phyloP scores from a whole-genome alignment of 306 rosid species.

The Adenanthera pavonina region DNA sequence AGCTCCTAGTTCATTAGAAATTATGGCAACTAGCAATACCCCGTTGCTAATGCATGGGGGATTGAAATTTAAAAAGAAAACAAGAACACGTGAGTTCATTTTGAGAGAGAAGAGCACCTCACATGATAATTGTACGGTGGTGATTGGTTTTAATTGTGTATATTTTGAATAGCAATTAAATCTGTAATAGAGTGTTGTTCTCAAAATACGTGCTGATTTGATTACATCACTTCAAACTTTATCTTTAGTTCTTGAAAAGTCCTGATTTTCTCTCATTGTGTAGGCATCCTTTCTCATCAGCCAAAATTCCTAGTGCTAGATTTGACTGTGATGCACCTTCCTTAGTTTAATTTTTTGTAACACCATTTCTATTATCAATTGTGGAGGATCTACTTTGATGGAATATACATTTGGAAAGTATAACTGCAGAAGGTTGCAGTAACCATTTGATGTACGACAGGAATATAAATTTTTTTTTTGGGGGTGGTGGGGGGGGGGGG shows the following conservation, averaged over 20 bases:
- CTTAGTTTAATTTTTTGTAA: neutral
- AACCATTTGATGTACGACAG: neutral
- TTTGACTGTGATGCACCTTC: neutral
- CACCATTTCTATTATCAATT: neutral
- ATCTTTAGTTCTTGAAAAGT: neutral
- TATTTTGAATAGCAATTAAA: too few species aligned
- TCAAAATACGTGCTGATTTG: neutral
- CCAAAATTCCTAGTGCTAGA: neutral
- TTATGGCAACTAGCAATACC: neutral
- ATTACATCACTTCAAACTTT: neutral
- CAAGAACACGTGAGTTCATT: too few species aligned
- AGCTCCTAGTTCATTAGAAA: neutral
- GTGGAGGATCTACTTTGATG: conserved; percentile 20
- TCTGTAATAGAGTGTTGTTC: neutral
- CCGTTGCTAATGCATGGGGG: too few species aligned
- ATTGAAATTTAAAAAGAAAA: too few species aligned
- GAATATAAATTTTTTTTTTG: too few species aligned
- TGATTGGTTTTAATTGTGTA: too few species aligned
- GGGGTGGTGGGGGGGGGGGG: too few species aligned
- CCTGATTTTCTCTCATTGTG: neutral
- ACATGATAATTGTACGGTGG: too few species aligned
- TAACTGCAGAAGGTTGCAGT: neutral
- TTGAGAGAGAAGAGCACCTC: too few species aligned
- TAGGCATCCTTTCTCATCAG: neutral
- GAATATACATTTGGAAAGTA: neutral